Percentiles rank a stretch among this genome's conserved stretches.
Evolutionary conservation across 1,284 basidiomycete genomes (phyloP).

Genomic region (Athelia psychrophila): DNA sequence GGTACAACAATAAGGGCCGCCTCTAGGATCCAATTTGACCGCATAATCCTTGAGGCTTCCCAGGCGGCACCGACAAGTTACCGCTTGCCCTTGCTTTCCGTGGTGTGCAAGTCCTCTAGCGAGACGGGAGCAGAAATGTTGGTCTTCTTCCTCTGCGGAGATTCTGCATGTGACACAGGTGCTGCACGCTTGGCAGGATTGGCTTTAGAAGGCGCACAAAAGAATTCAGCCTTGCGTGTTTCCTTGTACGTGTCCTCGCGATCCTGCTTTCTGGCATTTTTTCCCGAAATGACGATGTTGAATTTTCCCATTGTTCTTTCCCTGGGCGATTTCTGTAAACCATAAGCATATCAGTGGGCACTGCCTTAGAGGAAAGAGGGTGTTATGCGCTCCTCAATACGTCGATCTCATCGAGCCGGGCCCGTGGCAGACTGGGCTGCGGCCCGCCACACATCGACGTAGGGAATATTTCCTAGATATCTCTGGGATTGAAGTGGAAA

Average conservation of each 20-base stretch:
- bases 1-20: too few relatives aligned
- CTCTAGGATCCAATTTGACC: too few relatives aligned
- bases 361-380: not conserved
- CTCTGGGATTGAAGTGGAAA: too few relatives aligned
- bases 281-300: constrained; percentile 42
- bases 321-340: constrained; percentile 15
- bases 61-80: constrained; percentile 98
- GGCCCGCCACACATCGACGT: constrained; percentile 27
- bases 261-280: constrained; percentile 61
- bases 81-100: constrained; percentile 93
- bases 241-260: constrained; percentile 56
- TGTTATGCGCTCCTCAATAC: constrained; percentile 17
- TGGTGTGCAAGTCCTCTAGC: constrained; percentile 81
- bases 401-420: constrained; percentile 33
- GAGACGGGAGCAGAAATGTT: constrained; percentile 44
- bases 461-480: constrained; percentile 28
- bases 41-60: too few relatives aligned
- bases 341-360: too few relatives aligned
- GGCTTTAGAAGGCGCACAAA: constrained; percentile 26
- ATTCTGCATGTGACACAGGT: constrained; percentile 37
- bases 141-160: constrained; percentile 43
- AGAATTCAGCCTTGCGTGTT: constrained; percentile 56
- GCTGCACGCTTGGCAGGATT: constrained; percentile 30
- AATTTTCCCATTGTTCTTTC: constrained; percentile 12
- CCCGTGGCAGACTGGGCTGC: constrained; percentile 37